Conservation (phyloP, 257 asterid genomes). For the Nicotiana noctiflora region DNA sequence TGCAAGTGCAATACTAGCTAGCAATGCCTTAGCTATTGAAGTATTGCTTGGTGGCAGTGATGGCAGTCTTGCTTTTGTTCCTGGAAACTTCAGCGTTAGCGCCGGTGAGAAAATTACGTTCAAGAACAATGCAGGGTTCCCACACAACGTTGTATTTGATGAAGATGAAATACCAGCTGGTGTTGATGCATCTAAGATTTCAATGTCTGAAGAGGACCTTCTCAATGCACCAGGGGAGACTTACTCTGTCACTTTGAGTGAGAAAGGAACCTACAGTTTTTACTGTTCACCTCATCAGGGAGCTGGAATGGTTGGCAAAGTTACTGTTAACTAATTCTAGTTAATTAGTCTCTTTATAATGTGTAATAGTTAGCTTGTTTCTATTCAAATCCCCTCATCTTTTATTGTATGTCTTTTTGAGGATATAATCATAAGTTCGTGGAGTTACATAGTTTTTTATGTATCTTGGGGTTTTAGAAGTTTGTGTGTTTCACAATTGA, state of each 20-base stretch:
- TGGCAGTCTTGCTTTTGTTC: slow-evolving; percentile 54
- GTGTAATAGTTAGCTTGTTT: slow-evolving; percentile 1
- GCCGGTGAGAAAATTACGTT: slow-evolving; percentile 69
- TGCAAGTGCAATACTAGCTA: slow-evolving; percentile 53
- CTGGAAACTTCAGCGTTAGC: slow-evolving; percentile 37
- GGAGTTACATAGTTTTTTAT: neutral
- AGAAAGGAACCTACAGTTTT: slow-evolving; percentile 75
- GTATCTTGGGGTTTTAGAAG: too few species aligned
- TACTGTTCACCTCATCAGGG: slow-evolving; percentile 89
- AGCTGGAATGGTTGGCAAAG: slow-evolving; percentile 79
- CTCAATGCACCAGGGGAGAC: slow-evolving; percentile 68
- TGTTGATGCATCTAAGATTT: slow-evolving; percentile 59
- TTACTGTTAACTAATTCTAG: slow-evolving; percentile 46
- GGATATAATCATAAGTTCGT: neutral
- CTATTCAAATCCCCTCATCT: neutral
- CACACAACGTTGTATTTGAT: slow-evolving; percentile 84
- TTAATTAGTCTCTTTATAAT: neutral
- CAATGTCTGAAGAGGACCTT: slow-evolving; percentile 57
- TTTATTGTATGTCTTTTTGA: neutral
- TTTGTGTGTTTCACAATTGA: too few species aligned
- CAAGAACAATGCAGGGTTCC: slow-evolving; percentile 74
- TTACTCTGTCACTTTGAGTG: slow-evolving; percentile 55
- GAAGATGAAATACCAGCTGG: slow-evolving; percentile 78
- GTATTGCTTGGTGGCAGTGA: slow-evolving; percentile 47
- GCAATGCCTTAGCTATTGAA: slow-evolving; percentile 59